Conservation (phyloP, 2,329 filamentous ascomycete genomes). For the Cladosporium cucumerinum region DNA sequence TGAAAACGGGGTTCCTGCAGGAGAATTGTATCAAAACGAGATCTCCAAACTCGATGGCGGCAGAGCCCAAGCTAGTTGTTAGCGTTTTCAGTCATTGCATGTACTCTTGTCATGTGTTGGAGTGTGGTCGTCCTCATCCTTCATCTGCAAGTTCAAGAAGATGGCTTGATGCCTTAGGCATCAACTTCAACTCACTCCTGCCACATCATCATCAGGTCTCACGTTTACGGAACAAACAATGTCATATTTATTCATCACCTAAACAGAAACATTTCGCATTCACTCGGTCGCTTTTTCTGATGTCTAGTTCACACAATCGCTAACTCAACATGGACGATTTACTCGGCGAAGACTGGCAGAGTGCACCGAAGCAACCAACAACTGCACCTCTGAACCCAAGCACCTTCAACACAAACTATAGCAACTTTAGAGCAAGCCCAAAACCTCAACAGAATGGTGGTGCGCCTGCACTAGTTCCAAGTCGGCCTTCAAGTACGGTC, state of each 20-base stretch:
- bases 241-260: background rate
- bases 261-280: background rate
- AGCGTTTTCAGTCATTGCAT: background rate
- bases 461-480: constrained; percentile 28
- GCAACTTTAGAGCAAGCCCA: constrained; percentile 39
- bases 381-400: constrained; percentile 26
- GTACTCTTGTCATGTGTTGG: background rate
- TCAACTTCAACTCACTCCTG: background rate
- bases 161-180: background rate
- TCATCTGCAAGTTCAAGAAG: background rate
- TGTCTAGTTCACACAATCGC: background rate
- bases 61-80: too few relatives aligned
- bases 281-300: background rate
- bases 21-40: background rate
- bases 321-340: constrained; percentile 46
- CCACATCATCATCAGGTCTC: background rate
- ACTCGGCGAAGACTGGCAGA: constrained; percentile 47
- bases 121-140: background rate
- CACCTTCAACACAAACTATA: constrained; percentile 28
- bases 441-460: constrained; percentile 38
- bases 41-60: background rate
- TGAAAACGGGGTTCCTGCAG: background rate
- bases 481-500: constrained; percentile 40
- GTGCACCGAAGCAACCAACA: constrained; percentile 27
- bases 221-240: background rate